These are phyloP conservation scores for Mycocentrospora acerina DNA, from an alignment of 2,329 filamentous ascomycete species.

Conservation along the genomic window DNA sequence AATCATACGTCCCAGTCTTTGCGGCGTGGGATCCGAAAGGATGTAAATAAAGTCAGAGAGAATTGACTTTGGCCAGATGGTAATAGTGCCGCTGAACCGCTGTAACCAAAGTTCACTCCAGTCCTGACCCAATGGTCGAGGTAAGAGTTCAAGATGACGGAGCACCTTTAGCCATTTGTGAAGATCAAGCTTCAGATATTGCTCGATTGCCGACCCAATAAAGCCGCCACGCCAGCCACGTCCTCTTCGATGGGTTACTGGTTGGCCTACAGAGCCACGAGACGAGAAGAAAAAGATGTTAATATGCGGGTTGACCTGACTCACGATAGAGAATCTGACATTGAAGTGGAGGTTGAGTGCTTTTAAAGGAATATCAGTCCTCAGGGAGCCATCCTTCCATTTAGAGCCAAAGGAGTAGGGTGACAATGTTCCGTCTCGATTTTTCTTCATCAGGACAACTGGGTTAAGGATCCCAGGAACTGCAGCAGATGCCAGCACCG, in stretches of 20 bases:
- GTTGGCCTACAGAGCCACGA: slow-evolving; percentile 84
- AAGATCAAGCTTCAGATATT: slow-evolving; percentile 93
- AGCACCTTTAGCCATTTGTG: slow-evolving; percentile 98
- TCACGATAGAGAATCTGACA: slow-evolving; percentile 93
- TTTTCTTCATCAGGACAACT: slow-evolving; percentile 89
- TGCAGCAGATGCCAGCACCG: slow-evolving; percentile 89
- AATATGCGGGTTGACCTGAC: slow-evolving; percentile 91
- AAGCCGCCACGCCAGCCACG: slow-evolving; percentile 96
- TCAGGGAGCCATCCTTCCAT: slow-evolving; percentile 95
- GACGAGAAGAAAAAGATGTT: slow-evolving; percentile 99
- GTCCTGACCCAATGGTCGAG: slow-evolving; percentile 87
- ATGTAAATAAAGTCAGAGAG: slow-evolving; percentile 83
- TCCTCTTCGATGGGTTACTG: slow-evolving; percentile 89
- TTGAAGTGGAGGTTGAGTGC: slow-evolving; percentile 96
- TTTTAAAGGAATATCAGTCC: slow-evolving; percentile 94
- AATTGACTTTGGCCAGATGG: slow-evolving; percentile 87
- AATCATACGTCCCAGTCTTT: slow-evolving; percentile 82
- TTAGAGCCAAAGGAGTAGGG: slow-evolving; percentile 98
- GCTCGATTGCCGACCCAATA: slow-evolving; percentile 85
- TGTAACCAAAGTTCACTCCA: slow-evolving; percentile 98
- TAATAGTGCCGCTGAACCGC: slow-evolving; percentile 90
- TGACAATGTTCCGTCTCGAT: slow-evolving; percentile 69
- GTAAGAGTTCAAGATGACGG: slow-evolving; percentile 86
- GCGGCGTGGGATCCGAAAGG: slow-evolving; percentile 75
- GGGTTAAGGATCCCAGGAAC: slow-evolving; percentile 96